Evolutionary conservation across 129 eudicot genomes (phyloP).

Genomic region (Pittosporum tobira): DNA sequence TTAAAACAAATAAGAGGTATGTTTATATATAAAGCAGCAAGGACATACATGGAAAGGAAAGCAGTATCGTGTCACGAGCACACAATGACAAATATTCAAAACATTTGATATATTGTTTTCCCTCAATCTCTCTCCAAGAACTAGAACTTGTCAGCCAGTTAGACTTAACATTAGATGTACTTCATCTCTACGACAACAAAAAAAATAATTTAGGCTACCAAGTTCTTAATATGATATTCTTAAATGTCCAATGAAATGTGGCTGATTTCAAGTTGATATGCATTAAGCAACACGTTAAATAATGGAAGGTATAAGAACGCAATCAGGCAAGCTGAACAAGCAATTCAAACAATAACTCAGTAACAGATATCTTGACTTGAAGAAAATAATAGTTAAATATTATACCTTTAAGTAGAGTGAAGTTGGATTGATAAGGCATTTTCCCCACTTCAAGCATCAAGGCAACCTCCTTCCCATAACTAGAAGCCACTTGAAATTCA

Average conservation of each 20-base stretch:
- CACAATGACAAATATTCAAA: background rate
- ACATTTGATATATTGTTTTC: background rate
- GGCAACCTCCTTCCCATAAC: slow-evolving; percentile 85
- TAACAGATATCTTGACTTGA: slow-evolving; percentile 6
- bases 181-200: no score
- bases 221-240: background rate
- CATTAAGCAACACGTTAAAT: no score
- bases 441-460: slow-evolving; percentile 88
- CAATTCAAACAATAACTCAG: slow-evolving; percentile 1
- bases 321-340: background rate
- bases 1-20: no score
- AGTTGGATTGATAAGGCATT: slow-evolving; percentile 64
- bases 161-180: no score
- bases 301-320: background rate
- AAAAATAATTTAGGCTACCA: no score
- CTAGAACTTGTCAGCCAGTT: background rate
- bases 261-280: no score
- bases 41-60: background rate
- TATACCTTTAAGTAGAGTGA: slow-evolving; percentile 62
- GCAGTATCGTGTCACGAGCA: background rate
- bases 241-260: no score
- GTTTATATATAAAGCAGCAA: no score
- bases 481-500: slow-evolving; percentile 70
- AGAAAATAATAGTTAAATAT: slow-evolving; percentile 9
- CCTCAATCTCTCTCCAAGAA: no score